Evolutionary conservation across 495 filamentous ascomycete species (phyloP).

Genomic region (Zalerion maritima): DNA sequence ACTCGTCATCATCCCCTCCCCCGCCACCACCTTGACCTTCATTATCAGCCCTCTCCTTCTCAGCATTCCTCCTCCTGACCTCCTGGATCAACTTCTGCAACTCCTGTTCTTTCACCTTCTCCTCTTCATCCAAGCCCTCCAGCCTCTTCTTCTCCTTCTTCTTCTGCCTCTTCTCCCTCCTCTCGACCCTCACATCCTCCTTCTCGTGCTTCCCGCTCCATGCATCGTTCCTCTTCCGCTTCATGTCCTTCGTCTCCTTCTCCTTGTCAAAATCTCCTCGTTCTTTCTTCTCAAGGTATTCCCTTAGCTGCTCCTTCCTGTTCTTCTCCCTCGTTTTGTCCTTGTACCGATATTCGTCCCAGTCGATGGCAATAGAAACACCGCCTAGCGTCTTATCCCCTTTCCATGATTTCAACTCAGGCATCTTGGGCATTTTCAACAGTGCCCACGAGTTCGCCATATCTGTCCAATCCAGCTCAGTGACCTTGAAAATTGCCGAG

Average conservation of each 20-base stretch:
- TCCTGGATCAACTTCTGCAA: conserved; percentile 58
- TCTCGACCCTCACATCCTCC: conserved; percentile 46
- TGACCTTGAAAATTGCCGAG: conserved; percentile 73
- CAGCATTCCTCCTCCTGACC: conserved; percentile 43
- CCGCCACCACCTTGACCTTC: no score
- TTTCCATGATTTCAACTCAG: conserved; percentile 58
- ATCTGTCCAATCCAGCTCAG: conserved; percentile 71
- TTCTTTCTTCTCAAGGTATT: conserved; percentile 40
- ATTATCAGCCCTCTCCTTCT: conserved; percentile 23
- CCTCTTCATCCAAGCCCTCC: conserved; percentile 57
- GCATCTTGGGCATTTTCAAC: conserved; percentile 84
- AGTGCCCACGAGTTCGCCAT: conserved; percentile 67
- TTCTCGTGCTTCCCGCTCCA: conserved; percentile 76
- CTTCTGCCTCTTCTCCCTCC: conserved; percentile 60
- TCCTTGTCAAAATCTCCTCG: conserved; percentile 37
- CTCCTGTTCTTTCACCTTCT: conserved; percentile 53
- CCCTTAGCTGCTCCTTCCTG: conserved; percentile 32
- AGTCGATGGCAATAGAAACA: conserved; percentile 44
- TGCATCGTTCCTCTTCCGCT: conserved; percentile 45
- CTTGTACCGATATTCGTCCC: conserved; percentile 47
- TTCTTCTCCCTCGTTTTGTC: conserved; percentile 66
- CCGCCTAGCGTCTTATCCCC: conserved; percentile 50
- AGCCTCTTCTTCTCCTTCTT: conserved; percentile 54
- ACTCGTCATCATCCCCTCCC: conserved; percentile 23
- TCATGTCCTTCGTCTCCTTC: conserved; percentile 15